Conservation (phyloP, 2,329 filamentous ascomycete species). For the Grosmannia penicillata region DNA sequence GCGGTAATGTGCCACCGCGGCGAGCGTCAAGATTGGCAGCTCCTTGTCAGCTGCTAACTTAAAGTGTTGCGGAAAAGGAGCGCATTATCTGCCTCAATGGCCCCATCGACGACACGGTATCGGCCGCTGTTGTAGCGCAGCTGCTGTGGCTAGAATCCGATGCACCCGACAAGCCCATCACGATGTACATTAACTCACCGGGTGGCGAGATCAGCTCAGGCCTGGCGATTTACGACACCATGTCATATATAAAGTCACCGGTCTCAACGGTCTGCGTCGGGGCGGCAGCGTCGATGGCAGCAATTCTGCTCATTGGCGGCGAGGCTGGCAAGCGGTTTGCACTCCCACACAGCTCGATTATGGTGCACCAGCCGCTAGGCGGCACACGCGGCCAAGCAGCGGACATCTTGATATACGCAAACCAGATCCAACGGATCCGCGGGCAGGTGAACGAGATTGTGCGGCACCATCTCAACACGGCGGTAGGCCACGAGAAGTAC, state of each 20-base stretch:
- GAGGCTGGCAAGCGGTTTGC: slow-evolving; percentile 73
- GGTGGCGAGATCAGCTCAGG: slow-evolving; percentile 83
- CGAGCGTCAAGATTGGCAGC: no score
- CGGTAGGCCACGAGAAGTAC: slow-evolving; percentile 60
- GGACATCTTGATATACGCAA: slow-evolving; percentile 94
- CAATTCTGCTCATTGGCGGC: slow-evolving; percentile 73
- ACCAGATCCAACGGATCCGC: slow-evolving; percentile 81
- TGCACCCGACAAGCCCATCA: slow-evolving; percentile 85
- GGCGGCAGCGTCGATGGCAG: slow-evolving; percentile 90
- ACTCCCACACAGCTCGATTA: slow-evolving; percentile 84
- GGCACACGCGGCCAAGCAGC: slow-evolving; percentile 49
- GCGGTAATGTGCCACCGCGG: no score
- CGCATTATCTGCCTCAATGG: slow-evolving; percentile 91
- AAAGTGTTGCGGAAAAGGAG: slow-evolving; percentile 37
- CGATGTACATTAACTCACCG: slow-evolving; percentile 94
- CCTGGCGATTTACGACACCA: slow-evolving; percentile 93
- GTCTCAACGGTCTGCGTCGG: slow-evolving; percentile 93
- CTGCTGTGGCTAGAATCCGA: slow-evolving; percentile 97
- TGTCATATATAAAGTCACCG: slow-evolving; percentile 88
- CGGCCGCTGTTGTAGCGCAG: slow-evolving; percentile 89
- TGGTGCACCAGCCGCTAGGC: slow-evolving; percentile 92
- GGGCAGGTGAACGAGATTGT: slow-evolving; percentile 86
- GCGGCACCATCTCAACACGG: slow-evolving; percentile 65
- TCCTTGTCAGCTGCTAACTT: neutral
- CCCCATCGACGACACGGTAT: slow-evolving; percentile 76